Conservation (phyloP, 2,329 filamentous ascomycete species). For the Colletotrichum liriopes region DNA sequence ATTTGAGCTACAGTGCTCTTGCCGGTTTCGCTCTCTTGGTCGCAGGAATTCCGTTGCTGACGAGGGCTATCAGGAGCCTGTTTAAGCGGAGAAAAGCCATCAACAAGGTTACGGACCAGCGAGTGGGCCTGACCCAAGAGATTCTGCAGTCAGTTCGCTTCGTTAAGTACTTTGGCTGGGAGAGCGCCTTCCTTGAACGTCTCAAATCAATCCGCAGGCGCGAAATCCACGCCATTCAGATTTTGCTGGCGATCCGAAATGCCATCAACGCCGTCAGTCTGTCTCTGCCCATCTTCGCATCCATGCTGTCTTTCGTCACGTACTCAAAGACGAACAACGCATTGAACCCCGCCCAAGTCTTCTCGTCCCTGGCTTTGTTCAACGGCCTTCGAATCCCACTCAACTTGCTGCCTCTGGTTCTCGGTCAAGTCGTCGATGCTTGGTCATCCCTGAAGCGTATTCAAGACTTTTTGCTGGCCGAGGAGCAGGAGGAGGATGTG, state of each 20-base stretch:
- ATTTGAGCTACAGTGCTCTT: conserved; percentile 90
- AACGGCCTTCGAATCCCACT: conserved; percentile 92
- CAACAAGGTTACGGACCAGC: conserved; percentile 94
- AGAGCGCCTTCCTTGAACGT: conserved; percentile 85
- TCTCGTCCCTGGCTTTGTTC: conserved; percentile 95
- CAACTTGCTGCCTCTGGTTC: conserved; percentile 88
- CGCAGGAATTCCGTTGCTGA: conserved; percentile 83
- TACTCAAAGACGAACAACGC: conserved; percentile 77
- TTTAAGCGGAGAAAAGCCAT: conserved; percentile 83
- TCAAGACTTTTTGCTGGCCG: conserved; percentile 88
- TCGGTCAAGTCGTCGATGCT: conserved; percentile 92
- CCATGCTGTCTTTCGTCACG: conserved; percentile 95
- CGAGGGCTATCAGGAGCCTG: conserved; percentile 81
- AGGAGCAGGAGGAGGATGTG: conserved; percentile 85
- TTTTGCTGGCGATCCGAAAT: conserved; percentile 86
- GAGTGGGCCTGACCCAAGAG: conserved; percentile 92
- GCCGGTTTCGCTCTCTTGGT: conserved; percentile 89
- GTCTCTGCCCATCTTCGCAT: conserved; percentile 92
- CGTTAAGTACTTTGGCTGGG: conserved; percentile 98
- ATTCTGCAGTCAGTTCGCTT: conserved; percentile 93
- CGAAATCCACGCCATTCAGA: conserved; percentile 89
- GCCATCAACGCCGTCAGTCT: conserved; percentile 88
- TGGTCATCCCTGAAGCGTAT: conserved; percentile 89
- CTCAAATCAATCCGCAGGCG: conserved; percentile 80
- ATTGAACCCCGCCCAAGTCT: conserved; percentile 83